Evolutionary conservation across 192 early-diverging fungal genomes (phyloP).

Genomic region (Radiomyces spectabilis): DNA sequence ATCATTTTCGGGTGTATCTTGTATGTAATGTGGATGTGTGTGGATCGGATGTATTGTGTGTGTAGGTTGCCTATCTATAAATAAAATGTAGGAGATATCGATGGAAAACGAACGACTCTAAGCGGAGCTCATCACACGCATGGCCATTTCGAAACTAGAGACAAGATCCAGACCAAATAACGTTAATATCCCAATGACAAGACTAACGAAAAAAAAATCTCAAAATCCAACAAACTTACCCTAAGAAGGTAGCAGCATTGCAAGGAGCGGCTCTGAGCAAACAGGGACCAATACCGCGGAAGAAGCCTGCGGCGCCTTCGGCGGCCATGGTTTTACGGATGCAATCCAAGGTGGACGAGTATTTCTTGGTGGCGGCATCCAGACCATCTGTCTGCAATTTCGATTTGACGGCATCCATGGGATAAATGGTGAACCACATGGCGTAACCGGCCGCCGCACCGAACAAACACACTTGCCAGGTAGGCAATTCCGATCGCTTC

Average conservation of each 20-base stretch:
- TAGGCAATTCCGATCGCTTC: conserved; percentile 63
- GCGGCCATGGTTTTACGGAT: conserved; percentile 63
- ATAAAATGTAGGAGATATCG: background rate
- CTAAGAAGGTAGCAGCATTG: conserved; percentile 91
- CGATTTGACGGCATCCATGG: conserved; percentile 91
- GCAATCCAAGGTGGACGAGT: conserved; percentile 73
- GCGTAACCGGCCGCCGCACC: conserved; percentile 77
- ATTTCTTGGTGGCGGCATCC: conserved; percentile 51
- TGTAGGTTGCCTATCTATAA: no score
- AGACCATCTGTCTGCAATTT: conserved; percentile 93
- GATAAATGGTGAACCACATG: conserved; percentile 80
- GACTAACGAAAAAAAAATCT: background rate
- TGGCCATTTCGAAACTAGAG: conserved; percentile 46
- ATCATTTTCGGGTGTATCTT: no score
- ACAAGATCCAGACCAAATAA: background rate
- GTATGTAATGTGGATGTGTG: no score
- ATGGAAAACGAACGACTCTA: background rate
- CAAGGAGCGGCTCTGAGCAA: conserved; percentile 93
- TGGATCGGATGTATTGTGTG: no score
- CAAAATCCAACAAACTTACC: conserved; percentile 30
- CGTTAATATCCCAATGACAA: background rate
- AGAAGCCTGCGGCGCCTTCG: conserved; percentile 84
- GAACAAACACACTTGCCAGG: conserved; percentile 69
- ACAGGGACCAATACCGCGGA: conserved; percentile 75
- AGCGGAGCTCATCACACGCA: conserved; percentile 26